These are phyloP conservation scores for Diaporthe longicolla DNA, from an alignment of 2,329 filamentous ascomycete species.

Conservation along the genomic window DNA sequence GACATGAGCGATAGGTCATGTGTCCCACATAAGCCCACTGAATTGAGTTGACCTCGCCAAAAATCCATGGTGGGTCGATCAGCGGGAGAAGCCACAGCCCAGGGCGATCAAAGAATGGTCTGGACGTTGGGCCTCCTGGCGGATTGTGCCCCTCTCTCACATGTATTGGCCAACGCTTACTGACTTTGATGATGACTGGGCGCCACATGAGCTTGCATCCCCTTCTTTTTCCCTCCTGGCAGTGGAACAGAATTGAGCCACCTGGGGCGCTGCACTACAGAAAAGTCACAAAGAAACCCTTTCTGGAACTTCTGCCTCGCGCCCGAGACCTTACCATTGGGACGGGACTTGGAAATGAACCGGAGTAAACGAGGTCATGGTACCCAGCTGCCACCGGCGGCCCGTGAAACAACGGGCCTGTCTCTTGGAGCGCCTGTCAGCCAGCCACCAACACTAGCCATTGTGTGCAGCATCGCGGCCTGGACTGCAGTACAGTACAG, in stretches of 20 bases:
- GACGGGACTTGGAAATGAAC: background rate
- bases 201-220: background rate
- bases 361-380: background rate
- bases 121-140: background rate
- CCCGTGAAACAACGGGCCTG: slow-evolving; percentile 32
- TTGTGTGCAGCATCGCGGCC: background rate
- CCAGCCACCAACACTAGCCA: slow-evolving; percentile 5
- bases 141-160: slow-evolving; percentile 3
- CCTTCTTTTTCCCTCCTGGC: background rate
- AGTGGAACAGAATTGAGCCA: background rate
- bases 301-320: background rate
- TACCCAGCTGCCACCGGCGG: background rate
- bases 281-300: background rate
- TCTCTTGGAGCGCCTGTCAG: slow-evolving; percentile 18
- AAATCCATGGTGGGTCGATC: background rate
- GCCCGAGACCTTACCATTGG: slow-evolving; percentile 2
- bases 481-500: background rate
- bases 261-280: background rate
- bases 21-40: slow-evolving; percentile 11
- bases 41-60: slow-evolving; percentile 6
- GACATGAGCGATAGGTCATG: background rate
- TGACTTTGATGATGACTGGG: background rate
- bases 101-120: background rate
- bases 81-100: background rate
- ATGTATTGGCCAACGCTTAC: background rate